A percentile compares a stretch with the other conserved stretches of the same genome.
Conservation (phyloP, 2,329 filamentous ascomycete genomes). For the Cladophialophora carrionii region DNA sequence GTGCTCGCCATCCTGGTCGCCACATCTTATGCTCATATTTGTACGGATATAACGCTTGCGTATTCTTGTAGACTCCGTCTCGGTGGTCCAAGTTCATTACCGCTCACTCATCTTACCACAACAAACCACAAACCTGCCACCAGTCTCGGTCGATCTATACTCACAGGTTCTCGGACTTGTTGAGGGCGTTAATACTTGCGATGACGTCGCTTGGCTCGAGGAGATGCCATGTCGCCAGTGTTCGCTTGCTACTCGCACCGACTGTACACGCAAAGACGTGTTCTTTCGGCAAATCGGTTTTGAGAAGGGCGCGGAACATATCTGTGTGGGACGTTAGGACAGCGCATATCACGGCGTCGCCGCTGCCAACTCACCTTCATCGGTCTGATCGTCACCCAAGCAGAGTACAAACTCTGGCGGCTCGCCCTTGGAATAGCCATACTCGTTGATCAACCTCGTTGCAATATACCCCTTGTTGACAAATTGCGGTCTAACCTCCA, state of each 20-base stretch:
- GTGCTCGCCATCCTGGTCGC: not conserved
- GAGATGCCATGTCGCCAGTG: conserved; percentile 85
- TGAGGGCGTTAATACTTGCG: conserved; percentile 54
- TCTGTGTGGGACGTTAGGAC: conserved; percentile 50
- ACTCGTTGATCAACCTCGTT: conserved; percentile 76
- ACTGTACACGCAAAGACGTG: conserved; percentile 90
- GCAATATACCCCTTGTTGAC: conserved; percentile 98
- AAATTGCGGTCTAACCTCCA: conserved; percentile 94
- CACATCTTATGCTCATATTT: not conserved
- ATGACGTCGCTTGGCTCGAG: conserved; percentile 88
- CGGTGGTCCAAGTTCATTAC: not conserved
- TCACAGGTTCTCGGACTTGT: conserved; percentile 33
- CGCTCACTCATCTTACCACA: not conserved
- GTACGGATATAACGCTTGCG: not conserved
- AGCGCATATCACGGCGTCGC: conserved; percentile 70
- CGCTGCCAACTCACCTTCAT: conserved; percentile 75
- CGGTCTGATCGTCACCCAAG: conserved; percentile 92
- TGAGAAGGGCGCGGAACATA: conserved; percentile 79
- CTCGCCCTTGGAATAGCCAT: conserved; percentile 59
- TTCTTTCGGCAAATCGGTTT: conserved; percentile 60
- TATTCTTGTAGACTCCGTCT: not conserved
- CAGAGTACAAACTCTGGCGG: conserved; percentile 86
- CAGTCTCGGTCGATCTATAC: not conserved
- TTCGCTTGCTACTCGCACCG: conserved; percentile 88
- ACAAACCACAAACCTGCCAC: not conserved